Evolutionary conservation across 495 filamentous ascomycete genomes (phyloP), one percentile per base, ranked within the genome.

Genomic region (Astrothelium subdiscretum): DNA sequence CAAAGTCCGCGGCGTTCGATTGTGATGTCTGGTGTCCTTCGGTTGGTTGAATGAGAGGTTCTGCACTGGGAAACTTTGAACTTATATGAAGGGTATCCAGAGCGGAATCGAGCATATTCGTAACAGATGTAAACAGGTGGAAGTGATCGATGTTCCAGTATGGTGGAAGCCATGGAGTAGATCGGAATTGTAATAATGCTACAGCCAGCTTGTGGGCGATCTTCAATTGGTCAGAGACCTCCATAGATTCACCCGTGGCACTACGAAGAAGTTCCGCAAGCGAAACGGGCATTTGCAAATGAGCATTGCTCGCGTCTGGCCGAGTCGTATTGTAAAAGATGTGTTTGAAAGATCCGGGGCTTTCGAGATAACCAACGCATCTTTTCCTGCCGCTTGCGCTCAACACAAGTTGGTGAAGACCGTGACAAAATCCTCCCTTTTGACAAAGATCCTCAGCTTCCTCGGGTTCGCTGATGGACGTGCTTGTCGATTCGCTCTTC

Each of bases 121-220:
- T 51, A 18, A 18, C 27, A 32, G 10, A 60, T 22, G 62, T 61
- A 57, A 72, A 74, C 43, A 76, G 71, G 42, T 66, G 57, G 0
- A 75, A 38, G 57, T 75, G 73, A 51, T 71, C 59, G 27, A 74
- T 72, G 24, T 69, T 44, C 74, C 73, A 77, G 2, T 57, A 42
- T 18, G 60, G 26, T 22, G 31, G 63, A 10, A 76, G 67, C 71
- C 73, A 74, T 8, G 72, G 71, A 13, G 75, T 77, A 4, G 61
- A 61, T 57, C 75, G 68, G 48, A 75, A 76, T 61, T 75, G 74
- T 13, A 77, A 65, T 20, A 75, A 65, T 24, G 70, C 73, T 11
- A 68, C 60, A 0, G 75, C 71, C 3, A 73, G 62, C 42, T 67
- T 67, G 51, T 67, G 73, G n/a, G 72, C 74, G 29, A 76, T 67